Percentiles rank a stretch among this genome's conserved stretches.
These are phyloP conservation scores for Botrytis aclada DNA, from an alignment of 2,329 filamentous ascomycete species.

Conservation along the genomic window DNA sequence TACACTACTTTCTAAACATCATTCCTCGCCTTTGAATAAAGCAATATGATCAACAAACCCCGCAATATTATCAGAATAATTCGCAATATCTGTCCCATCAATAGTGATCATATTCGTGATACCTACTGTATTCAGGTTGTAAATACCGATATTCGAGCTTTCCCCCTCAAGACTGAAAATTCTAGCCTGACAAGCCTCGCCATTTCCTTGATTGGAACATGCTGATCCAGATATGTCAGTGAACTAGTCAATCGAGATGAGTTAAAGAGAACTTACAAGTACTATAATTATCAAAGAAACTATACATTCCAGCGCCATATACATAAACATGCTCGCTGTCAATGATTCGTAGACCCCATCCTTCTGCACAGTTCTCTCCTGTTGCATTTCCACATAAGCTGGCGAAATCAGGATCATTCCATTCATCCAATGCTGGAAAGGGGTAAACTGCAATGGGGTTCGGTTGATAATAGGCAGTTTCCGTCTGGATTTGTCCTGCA, in stretches of 20 bases:
- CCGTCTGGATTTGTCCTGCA: slow-evolving; percentile 32
- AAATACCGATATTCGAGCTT: slow-evolving; percentile 25
- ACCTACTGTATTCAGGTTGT: slow-evolving; percentile 29
- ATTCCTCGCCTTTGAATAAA: slow-evolving; percentile 1
- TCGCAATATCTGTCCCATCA: slow-evolving; percentile 22
- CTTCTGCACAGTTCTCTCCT: slow-evolving; percentile 8
- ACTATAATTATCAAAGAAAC: slow-evolving; percentile 20
- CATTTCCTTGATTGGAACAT: slow-evolving; percentile 8
- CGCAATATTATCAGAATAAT: slow-evolving; percentile 25
- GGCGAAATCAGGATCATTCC: slow-evolving; percentile 15
- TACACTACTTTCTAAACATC: not conserved
- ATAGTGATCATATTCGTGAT: slow-evolving; percentile 27
- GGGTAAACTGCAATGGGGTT: slow-evolving; percentile 4
- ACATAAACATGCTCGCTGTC: not conserved
- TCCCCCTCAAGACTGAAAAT: slow-evolving; percentile 27
- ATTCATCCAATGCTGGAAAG: slow-evolving; percentile 5
- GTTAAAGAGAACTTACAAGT: not conserved
- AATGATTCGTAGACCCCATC: slow-evolving; percentile 19
- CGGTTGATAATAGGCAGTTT: slow-evolving; percentile 25
- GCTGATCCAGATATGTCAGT: not conserved
- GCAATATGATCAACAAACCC: slow-evolving; percentile 13
- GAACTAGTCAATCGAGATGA: not conserved
- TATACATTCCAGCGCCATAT: slow-evolving; percentile 20
- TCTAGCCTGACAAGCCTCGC: slow-evolving; percentile 24
- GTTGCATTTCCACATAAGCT: not conserved